These are phyloP conservation scores for Lactarius akahatsu DNA, from an alignment of 768 basidiomycete genomes.

Conservation along the genomic window DNA sequence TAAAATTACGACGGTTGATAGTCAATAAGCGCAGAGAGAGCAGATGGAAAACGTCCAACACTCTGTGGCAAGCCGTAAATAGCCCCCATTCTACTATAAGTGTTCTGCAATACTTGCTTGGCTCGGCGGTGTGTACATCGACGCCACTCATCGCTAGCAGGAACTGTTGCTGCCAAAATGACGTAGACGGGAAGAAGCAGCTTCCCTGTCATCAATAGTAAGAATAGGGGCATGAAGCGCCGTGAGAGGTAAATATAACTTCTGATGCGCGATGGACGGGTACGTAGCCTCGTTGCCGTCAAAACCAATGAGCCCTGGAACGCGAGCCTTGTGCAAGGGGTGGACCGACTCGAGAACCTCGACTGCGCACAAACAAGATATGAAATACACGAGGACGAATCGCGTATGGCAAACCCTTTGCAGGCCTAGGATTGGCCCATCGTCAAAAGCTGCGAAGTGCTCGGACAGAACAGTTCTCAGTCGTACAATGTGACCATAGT, in stretches of 20 bases:
- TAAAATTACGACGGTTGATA: background rate
- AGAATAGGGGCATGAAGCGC: background rate
- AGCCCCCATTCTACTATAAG: background rate
- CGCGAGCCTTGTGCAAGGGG: conserved; percentile 11
- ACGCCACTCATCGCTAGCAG: background rate
- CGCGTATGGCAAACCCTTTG: conserved; percentile 16
- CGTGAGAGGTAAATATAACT: background rate
- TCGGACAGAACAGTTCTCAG: conserved; percentile 6
- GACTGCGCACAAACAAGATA: conserved; percentile 1
- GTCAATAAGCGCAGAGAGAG: background rate
- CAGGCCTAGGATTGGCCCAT: conserved; percentile 3
- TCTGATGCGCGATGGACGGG: conserved; percentile 2
- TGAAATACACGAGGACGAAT: conserved; percentile 6
- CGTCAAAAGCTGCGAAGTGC: conserved; percentile 17
- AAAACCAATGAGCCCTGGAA: conserved; percentile 7
- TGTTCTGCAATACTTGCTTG: background rate
- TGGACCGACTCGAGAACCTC: background rate
- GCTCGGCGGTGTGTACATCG: background rate
- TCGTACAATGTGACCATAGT: background rate
- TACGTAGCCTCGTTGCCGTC: conserved; percentile 21
- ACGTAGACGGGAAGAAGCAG: conserved; percentile 16
- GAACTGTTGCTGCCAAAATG: background rate
- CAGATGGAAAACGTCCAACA: background rate
- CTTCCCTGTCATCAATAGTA: background rate
- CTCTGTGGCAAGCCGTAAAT: background rate